These are phyloP conservation scores for Salmacisia buchloeana DNA, from an alignment of 1,284 basidiomycete genomes.

Conservation along the genomic window DNA sequence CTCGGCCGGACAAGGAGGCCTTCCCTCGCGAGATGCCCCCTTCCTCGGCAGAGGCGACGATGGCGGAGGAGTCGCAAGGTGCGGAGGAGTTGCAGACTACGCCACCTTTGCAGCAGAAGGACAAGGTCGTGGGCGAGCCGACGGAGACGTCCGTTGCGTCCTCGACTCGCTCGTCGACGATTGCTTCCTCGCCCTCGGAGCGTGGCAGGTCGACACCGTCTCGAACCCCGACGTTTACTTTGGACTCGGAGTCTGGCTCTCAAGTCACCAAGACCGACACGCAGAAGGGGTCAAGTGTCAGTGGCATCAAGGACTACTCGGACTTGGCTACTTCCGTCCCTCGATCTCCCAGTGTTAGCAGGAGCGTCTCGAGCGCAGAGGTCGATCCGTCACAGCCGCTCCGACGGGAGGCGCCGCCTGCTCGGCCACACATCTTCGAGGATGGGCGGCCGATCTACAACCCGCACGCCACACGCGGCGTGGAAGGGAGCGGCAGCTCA, in stretches of 20 bases:
- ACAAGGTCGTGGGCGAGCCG: background rate
- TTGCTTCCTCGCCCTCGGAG: background rate
- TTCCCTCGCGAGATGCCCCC: background rate
- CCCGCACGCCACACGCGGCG: too few species aligned
- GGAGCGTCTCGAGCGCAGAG: background rate
- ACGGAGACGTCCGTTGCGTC: background rate
- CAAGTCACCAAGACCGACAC: too few species aligned
- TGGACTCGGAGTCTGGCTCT: background rate
- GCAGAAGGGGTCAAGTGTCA: background rate
- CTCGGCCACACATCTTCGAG: conserved; percentile 7
- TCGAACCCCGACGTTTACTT: background rate
- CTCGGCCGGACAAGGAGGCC: background rate
- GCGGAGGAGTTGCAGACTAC: background rate
- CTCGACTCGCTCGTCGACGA: background rate
- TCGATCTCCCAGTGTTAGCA: background rate
- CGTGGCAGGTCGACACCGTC: background rate
- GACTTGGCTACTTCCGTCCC: background rate
- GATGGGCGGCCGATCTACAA: conserved; percentile 1
- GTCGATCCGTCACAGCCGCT: background rate
- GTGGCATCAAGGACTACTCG: background rate
- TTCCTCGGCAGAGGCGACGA: too few species aligned
- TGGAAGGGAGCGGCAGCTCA: background rate
- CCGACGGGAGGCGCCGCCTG: background rate
- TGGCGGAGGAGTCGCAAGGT: background rate
- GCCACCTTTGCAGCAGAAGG: background rate